These are phyloP conservation scores for Alnus glutinosa DNA, from an alignment of 306 rosid species.

Conservation along the genomic window DNA sequence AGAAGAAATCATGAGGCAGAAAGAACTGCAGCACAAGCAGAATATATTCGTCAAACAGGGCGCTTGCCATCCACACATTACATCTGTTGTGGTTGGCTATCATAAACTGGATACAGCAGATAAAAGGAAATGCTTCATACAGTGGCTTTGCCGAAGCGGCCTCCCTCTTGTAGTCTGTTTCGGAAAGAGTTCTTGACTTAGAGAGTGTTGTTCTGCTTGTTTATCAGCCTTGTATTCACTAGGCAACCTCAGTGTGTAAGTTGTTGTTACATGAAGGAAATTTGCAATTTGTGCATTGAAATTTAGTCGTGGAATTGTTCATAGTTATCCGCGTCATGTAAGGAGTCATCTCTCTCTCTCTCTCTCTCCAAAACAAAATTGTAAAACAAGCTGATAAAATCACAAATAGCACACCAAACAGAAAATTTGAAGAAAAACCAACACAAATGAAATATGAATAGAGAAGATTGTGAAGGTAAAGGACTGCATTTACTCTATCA, in stretches of 20 bases:
- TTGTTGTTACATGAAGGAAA: slow-evolving; percentile 18
- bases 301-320: not conserved
- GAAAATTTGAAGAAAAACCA: not conserved
- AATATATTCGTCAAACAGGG: slow-evolving; percentile 80
- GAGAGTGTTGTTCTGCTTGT: not conserved
- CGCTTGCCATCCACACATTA: slow-evolving; percentile 55
- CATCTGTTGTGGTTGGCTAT: slow-evolving; percentile 82
- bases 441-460: not conserved
- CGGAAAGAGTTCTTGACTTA: not conserved
- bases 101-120: slow-evolving; percentile 1
- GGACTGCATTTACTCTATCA: not conserved
- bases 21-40: slow-evolving; percentile 70
- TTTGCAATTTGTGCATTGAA: not conserved
- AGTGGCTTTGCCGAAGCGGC: not conserved
- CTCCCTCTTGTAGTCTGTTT: not conserved
- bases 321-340: not conserved
- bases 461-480: not conserved
- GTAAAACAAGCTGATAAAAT: not conserved
- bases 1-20: slow-evolving; percentile 66
- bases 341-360: not conserved
- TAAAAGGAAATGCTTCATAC: not conserved
- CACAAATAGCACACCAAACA: not conserved
- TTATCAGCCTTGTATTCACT: slow-evolving; percentile 2
- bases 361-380: not conserved
- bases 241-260: slow-evolving; percentile 3